Base-by-base conservation (phyloP, 371 early-diverging fungal genomes). In the Circinella umbellata region DNA sequence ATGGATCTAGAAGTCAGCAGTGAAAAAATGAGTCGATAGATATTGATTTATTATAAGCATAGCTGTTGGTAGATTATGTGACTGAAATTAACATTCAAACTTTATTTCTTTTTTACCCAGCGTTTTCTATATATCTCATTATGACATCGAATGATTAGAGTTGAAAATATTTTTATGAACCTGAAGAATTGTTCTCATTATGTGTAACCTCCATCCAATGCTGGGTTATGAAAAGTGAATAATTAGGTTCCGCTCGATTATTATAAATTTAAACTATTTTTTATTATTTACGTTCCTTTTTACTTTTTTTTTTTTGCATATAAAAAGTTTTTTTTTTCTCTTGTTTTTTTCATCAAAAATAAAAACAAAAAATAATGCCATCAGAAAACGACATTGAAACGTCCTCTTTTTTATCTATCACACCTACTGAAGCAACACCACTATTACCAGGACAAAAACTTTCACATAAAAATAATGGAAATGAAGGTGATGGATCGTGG, bases 391-490 rank as follows among this genome's bases (percentile, higher is more conserved):
- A 38, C 37, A 38, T 61, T 37, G 61, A 61, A 6, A 27, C 57
- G 10, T 57, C 57, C 9, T 57, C 57, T 5, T 7, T 34, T 18
- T 8, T 57, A 34, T 57, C 46, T 42, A 6, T 6, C 18, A 34
- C 48, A 46, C 47, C 63, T 4, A 63, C 63, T n/a, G 47, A 63
- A 47, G 42, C 63, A 37, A 47, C 47, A 20, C 62, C 62, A 18
- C 46, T 46, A 9, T 46, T 46, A 35, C 39, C 61, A 17, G 36
- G 17, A 14, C 18, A 37, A 20, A 61, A 11, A n/a, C 38, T 14
- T 13, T 3, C 42, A 11, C 42, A 61, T 17, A 37, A 59, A 10
- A 37, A 38, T 14, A 47, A 14, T 20, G 27, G 47, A 9, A n/a
- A 48, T 10, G 36, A 49, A 27, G 27, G 2, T n/a, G 46, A 27